Evolutionary conservation across 2,329 filamentous ascomycete species (phyloP).

Genomic region (Aureobasidium vineae): DNA sequence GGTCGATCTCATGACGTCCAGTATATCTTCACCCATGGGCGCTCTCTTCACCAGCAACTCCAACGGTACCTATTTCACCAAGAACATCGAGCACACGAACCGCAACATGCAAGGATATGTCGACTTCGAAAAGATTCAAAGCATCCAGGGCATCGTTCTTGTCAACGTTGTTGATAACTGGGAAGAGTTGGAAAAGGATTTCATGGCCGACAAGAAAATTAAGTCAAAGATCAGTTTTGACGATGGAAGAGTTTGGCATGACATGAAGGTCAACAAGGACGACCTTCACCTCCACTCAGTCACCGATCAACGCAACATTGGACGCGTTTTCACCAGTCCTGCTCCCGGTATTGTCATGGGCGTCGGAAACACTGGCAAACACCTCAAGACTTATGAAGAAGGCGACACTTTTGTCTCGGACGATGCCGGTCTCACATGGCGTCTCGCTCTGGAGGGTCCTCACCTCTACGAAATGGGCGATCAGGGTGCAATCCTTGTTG

Average conservation of each 20-base stretch:
- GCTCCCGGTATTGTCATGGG: slow-evolving; percentile 94
- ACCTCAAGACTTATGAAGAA: slow-evolving; percentile 67
- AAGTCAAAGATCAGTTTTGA: slow-evolving; percentile 89
- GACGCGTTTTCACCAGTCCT: slow-evolving; percentile 87
- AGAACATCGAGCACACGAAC: slow-evolving; percentile 90
- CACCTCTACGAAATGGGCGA: slow-evolving; percentile 98
- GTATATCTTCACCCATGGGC: slow-evolving; percentile 69
- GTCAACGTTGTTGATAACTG: slow-evolving; percentile 89
- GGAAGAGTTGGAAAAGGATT: slow-evolving; percentile 63
- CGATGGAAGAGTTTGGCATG: slow-evolving; percentile 82
- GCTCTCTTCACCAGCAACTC: slow-evolving; percentile 94
- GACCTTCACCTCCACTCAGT: slow-evolving; percentile 85
- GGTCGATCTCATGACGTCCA: slow-evolving; percentile 79
- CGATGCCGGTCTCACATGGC: slow-evolving; percentile 86
- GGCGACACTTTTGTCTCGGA: slow-evolving; percentile 86
- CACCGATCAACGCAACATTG: slow-evolving; percentile 76
- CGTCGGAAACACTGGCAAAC: slow-evolving; percentile 81
- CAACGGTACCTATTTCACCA: slow-evolving; percentile 92
- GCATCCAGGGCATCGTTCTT: slow-evolving; percentile 88
- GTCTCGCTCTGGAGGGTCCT: slow-evolving; percentile 68
- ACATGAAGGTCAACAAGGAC: slow-evolving; percentile 62
- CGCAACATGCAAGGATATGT: slow-evolving; percentile 72
- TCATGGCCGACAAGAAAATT: slow-evolving; percentile 60
- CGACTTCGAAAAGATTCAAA: slow-evolving; percentile 91
- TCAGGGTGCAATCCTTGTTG: slow-evolving; percentile 83